A percentile compares a stretch with the other conserved stretches of the same genome.
Conservation (phyloP, 208 protist genomes). For the Herpetomonas samuelpessoai region DNA sequence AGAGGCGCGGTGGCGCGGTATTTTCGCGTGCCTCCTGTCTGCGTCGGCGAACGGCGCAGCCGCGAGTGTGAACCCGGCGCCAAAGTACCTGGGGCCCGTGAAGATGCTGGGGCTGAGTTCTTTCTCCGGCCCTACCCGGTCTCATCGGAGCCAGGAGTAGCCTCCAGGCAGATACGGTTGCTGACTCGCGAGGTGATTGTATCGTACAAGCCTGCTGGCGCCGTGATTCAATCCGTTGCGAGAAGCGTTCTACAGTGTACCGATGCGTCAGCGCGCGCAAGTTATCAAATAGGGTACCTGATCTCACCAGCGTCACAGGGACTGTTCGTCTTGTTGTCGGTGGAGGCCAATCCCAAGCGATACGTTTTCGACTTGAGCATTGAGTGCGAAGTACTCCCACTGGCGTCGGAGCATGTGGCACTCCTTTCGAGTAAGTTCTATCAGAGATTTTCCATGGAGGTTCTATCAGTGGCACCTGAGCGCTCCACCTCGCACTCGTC, state of each 20-base stretch:
- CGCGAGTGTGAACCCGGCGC: no score
- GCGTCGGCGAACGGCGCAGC: constrained; percentile 2
- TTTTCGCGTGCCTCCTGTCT: constrained; percentile 4
- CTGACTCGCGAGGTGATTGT: constrained; percentile 22
- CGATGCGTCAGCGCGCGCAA: constrained; percentile 1
- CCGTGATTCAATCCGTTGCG: constrained; percentile 17
- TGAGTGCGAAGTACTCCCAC: constrained; percentile 25
- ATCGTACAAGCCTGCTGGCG: constrained; percentile 28
- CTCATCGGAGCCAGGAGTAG: no score
- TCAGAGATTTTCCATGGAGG: constrained; percentile 29
- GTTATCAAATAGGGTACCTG: constrained; percentile 20
- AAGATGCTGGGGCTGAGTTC: no score
- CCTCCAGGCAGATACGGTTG: no score
- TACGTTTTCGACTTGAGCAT: constrained; percentile 20
- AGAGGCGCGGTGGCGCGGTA: not conserved
- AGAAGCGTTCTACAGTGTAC: constrained; percentile 11
- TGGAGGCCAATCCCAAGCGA: not conserved
- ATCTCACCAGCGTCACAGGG: constrained; percentile 23
- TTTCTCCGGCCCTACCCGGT: constrained; percentile 4
- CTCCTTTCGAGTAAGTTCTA: constrained; percentile 55
- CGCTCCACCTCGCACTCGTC: not conserved
- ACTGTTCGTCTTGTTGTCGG: constrained; percentile 11
- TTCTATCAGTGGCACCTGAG: no score
- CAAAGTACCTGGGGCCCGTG: no score
- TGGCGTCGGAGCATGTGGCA: constrained; percentile 16